Base-by-base conservation (phyloP, 1,139 yeast species). In the Geotrichum citri-aurantii region DNA sequence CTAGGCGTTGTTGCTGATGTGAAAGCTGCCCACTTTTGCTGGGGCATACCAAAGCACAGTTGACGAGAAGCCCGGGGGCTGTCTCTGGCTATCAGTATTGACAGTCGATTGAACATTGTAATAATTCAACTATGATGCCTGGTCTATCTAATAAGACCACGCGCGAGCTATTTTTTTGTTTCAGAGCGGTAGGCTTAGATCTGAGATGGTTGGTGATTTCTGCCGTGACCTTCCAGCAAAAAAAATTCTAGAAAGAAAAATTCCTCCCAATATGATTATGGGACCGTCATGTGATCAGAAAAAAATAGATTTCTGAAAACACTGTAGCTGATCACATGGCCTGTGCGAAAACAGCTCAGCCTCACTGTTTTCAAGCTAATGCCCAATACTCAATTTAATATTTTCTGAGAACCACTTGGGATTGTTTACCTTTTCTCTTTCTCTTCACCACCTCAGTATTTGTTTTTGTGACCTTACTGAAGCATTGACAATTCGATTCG, bases 401-500 rank as follows among this genome's bases (percentile, higher is more conserved):
- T 37, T 2, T 37, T 37, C 44, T n/a, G 44, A 14, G 44, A 52
- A 6, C 10, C 5, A 31, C 37, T 31, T 37, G 31, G 23, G 56
- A 55, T 58, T 57, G 33, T 53, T 56, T 4, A 26, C 29, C 29
- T 52, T 49, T 53, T 47, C 57, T 51, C 58, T 58, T 50, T 40
- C 51, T 48, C 47, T 37, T 48, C 27, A 56, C 24, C 31, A 24
- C 24, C 65, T 63, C 31, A 80, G 68, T 62, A 79, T 12, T 17
- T 23, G 21, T 29, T 26, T 50, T 37, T n/a, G 47, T 29, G 50
- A 44, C 86, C 23, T 17, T 26, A 46, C 33, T 79, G 79, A 8
- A 37, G 10, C 21, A 37, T 17, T 12, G 17, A 37, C 19, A 12
- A n/a, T 46, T 46, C 7, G 1, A 23, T n/a, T 23, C 27, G 1